Evolutionary conservation across 768 basidiomycete species (phyloP).

Genomic region (Rhodosporidiobolus odoratus): DNA sequence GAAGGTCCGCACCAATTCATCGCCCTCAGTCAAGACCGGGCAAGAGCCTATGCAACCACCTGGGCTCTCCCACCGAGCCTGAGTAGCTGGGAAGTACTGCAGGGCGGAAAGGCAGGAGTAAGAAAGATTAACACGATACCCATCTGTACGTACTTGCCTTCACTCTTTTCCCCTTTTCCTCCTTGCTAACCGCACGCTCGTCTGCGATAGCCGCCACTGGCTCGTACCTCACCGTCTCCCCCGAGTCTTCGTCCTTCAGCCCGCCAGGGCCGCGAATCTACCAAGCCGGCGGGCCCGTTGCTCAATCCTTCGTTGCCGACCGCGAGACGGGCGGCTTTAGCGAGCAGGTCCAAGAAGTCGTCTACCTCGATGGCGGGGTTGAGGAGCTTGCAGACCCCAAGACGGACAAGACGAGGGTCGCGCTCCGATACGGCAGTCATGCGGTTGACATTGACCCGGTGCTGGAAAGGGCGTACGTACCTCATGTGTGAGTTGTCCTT

Average conservation of each 20-base stretch:
- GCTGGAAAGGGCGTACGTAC: constrained; percentile 36
- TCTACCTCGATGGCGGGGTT: constrained; percentile 38
- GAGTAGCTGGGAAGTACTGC: constrained; percentile 39
- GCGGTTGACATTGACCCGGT: constrained; percentile 39
- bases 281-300: constrained; percentile 44
- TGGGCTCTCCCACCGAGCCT: constrained; percentile 40
- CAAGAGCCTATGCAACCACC: constrained; percentile 40
- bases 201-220: constrained; percentile 38
- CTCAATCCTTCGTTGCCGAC: constrained; percentile 35
- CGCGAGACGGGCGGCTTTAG: constrained; percentile 32
- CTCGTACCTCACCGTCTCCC: constrained; percentile 41
- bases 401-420: constrained; percentile 43
- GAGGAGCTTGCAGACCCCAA: constrained; percentile 27
- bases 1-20: constrained; percentile 44
- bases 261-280: constrained; percentile 31
- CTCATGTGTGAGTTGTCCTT: constrained; percentile 40
- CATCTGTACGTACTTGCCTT: constrained; percentile 30
- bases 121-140: constrained; percentile 32
- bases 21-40: constrained; percentile 31
- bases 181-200: too few species aligned
- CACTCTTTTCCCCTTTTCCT: neutral
- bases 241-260: constrained; percentile 1
- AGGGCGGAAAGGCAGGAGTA: constrained; percentile 8
- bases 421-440: constrained; percentile 43
- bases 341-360: constrained; percentile 39